Percentiles rank a stretch among this genome's conserved stretches.
Conservation (phyloP, 306 rosid species). For the Quercus variabilis region DNA sequence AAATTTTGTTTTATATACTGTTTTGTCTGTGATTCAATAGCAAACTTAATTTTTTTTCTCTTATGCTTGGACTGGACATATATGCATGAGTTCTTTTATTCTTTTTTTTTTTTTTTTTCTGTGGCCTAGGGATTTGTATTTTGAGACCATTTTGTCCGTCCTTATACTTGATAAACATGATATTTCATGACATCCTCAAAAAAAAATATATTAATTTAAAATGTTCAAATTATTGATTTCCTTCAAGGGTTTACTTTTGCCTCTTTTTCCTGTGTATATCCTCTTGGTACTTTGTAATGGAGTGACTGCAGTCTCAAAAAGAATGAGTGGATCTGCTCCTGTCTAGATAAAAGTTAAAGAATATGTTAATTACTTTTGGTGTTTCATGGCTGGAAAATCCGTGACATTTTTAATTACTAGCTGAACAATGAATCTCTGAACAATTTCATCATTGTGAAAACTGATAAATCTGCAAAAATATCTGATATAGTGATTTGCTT, state of each 20-base stretch:
- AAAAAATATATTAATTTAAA: neutral
- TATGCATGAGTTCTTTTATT: neutral
- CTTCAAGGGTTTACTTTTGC: conserved; percentile 12
- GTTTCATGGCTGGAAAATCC: conserved; percentile 42
- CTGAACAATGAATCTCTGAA: conserved; percentile 36
- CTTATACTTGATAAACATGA: conserved; percentile 16
- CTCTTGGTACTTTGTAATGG: conserved; percentile 19
- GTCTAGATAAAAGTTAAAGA: conserved; percentile 44
- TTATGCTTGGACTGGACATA: neutral
- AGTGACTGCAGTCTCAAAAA: conserved; percentile 59
- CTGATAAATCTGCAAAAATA: conserved; percentile 59
- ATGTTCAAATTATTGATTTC: neutral
- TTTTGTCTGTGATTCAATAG: conserved; percentile 47
- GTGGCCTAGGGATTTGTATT: neutral
- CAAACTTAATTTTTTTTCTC: conserved; percentile 7
- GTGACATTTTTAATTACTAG: conserved; percentile 43
- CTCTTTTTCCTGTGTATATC: neutral
- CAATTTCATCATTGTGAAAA: conserved; percentile 56
- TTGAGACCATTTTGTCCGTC: conserved; percentile 3
- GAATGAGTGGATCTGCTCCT: conserved; percentile 62
- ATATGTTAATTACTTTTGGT: conserved; percentile 28
- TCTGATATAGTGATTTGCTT: conserved; percentile 50
- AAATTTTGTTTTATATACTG: conserved; percentile 34
- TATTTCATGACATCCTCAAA: conserved; percentile 17
- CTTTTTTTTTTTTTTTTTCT: neutral